Evolutionary conservation across 1,139 yeast species (phyloP).

Genomic region (Debaryomyces sp.): DNA sequence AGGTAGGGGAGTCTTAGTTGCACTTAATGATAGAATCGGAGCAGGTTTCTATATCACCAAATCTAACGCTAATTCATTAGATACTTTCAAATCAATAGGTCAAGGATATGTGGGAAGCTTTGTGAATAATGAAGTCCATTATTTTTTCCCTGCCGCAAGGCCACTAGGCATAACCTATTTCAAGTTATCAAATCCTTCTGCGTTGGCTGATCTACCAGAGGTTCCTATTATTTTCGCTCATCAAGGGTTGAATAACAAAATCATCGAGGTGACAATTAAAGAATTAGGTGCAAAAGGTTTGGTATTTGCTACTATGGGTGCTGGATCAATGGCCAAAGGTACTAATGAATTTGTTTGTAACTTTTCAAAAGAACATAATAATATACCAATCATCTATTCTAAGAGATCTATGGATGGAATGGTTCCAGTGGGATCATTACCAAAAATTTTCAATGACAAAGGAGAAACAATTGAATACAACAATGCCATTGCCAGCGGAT

Average conservation of each 20-base stretch:
- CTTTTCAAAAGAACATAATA: constrained; percentile 29
- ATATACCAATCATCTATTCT: constrained; percentile 61
- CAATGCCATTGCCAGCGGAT: constrained; percentile 57
- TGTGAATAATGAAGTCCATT: constrained; percentile 66
- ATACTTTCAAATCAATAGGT: constrained; percentile 67
- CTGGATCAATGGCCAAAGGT: constrained; percentile 60
- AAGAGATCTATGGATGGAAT: constrained; percentile 67
- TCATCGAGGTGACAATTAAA: constrained; percentile 48
- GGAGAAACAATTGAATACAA: constrained; percentile 1
- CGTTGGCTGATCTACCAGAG: constrained; percentile 33
- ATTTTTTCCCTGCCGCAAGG: constrained; percentile 63
- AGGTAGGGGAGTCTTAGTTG: constrained; percentile 64
- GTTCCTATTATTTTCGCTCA: constrained; percentile 61
- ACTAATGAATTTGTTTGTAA: constrained; percentile 47
- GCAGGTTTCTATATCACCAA: constrained; percentile 72
- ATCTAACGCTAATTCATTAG: constrained; percentile 68
- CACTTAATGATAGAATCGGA: constrained; percentile 67
- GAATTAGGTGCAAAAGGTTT: constrained; percentile 53
- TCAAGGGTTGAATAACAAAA: constrained; percentile 56
- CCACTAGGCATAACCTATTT: constrained; percentile 56
- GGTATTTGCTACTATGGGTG: constrained; percentile 71
- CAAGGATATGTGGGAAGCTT: constrained; percentile 74
- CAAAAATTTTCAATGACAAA: constrained; percentile 22
- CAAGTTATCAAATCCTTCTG: constrained; percentile 22
- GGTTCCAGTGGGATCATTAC: constrained; percentile 45